Conservation (phyloP, 768 basidiomycete genomes). For the Boletus patriciae region DNA sequence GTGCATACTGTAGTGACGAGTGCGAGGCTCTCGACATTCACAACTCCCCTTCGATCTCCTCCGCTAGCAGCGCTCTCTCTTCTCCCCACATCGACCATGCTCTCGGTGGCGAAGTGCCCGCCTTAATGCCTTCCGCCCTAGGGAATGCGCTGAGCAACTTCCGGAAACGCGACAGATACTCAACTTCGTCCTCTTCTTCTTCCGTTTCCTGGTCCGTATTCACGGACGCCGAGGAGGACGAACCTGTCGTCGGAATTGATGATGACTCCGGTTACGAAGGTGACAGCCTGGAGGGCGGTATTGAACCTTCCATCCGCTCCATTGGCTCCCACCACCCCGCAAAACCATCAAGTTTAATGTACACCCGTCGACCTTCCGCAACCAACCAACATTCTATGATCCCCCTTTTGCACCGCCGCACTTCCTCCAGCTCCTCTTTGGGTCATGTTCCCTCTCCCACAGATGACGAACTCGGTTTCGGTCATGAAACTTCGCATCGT, state of each 20-base stretch:
- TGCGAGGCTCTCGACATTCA: constrained; percentile 59
- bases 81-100: constrained; percentile 61
- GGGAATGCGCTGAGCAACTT: constrained; percentile 52
- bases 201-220: constrained; percentile 65
- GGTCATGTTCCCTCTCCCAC: constrained; percentile 38
- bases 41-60: constrained; percentile 66
- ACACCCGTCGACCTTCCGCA: constrained; percentile 67
- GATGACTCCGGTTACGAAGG: constrained; percentile 33
- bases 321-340: constrained; percentile 34
- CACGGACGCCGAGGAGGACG: constrained; percentile 65
- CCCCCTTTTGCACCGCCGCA: constrained; percentile 54
- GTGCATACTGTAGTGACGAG: constrained; percentile 68
- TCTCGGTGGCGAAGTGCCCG: constrained; percentile 59
- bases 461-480: constrained; percentile 44
- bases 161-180: constrained; percentile 48
- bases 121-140: constrained; percentile 59
- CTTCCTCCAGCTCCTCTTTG: constrained; percentile 41
- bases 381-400: constrained; percentile 68
- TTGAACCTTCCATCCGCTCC: constrained; percentile 47
- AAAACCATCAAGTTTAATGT: constrained; percentile 52
- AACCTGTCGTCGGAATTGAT: constrained; percentile 35
- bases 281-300: constrained; percentile 33
- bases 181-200: constrained; percentile 63
- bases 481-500: constrained; percentile 33
- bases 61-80: constrained; percentile 62